Base-by-base conservation (phyloP, 805 yeast genomes). In the Barnettozyma populi region DNA sequence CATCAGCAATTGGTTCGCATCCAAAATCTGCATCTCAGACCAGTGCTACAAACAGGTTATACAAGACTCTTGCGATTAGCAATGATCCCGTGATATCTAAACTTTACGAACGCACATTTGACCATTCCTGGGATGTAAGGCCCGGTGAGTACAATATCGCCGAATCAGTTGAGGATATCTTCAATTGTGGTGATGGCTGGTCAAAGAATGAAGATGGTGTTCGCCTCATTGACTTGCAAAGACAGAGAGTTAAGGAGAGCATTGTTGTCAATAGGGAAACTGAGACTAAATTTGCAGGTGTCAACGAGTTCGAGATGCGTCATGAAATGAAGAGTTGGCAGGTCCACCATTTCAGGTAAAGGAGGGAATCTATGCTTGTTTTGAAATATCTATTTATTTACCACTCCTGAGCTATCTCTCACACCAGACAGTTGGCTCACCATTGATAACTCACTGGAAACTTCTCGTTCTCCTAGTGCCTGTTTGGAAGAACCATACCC, bases 101-200 rank as follows among this genome's bases (percentile, higher is more conserved):
- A 36, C 62, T 80, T 7, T 78, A 79, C 53, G 73, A 75, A 47
- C 75, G 72, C 52, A 74, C 82, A 1, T 71, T 81, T 51, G 82
- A 81, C 50, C 63, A 76, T 31, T 72, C 81, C 0, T 82, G 88
- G 89, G 86, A 80, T 52, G 62, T 68, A 25, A 62, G 76, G 40
- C 75, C 77, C 6, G 73, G 76, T 47, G 78, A 86, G 67, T 70
- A 72, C 62, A 70, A 82, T 11, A 92, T 96, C 0, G 74, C 75
- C 43, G 86, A 82, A 49, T 79, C 90, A 52, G 73, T 90, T 10
- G 80, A 80, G 29, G 95, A 88, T 63, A 84, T 90, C 2, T 75
- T 87, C 48, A 73, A 76, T 25, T 85, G 86, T 27, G 86, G 87
- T 1, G 76, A 78, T 44, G 94, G 89, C 2, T 82, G 83, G 83